Base-by-base conservation (phyloP, 2,329 filamentous ascomycete genomes). In the Dactylellina parvicollis region DNA sequence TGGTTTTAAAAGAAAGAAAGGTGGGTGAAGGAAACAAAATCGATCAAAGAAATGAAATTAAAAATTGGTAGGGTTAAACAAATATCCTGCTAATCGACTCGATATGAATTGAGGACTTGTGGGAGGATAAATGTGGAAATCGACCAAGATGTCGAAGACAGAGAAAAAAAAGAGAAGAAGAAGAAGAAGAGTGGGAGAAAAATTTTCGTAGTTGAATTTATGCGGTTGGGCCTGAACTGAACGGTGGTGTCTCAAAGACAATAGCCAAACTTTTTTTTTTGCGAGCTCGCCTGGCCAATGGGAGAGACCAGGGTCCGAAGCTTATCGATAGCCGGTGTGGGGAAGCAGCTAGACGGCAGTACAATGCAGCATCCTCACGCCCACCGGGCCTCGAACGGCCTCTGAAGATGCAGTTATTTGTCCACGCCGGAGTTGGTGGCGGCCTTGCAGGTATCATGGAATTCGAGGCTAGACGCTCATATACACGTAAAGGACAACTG, bases 71-170 rank as follows among this genome's bases (percentile, higher is more conserved):
- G 40, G 3, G 12, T 44, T 14, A n/a, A 65, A 52, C 52, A 65
- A 54, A 24, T 52, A 54, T 60, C 52, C 59, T 38, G 38, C 42
- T 26, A 59, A 55, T 46, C 50, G 34, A 59, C 66, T 49, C 50
- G 28, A 7, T 76, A 75, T 61, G 18, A 32, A 36, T n/a, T 20
- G 66, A 56, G 40, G 49, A 76, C 38, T 50, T 76, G 52, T 38
- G 76, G 65, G 75, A 77, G 77, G 73, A 77, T 70, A 77, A 76
- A 69, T 72, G 73, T 67, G 57, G 54, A 72, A 75, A 66, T 65
- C 75, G 50, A 76, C 73, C 76, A 67, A 38, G 82, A 84, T 83
- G 82, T 83, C 79, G 83, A 84, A 80, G 79, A 80, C 81, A 81
- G 75, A 76, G 79, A 82, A 82, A 81, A 84, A 83, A 80, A 81